These are phyloP conservation scores for Podaxis sp. DNA, from an alignment of 768 basidiomycete genomes.

Conservation along the genomic window DNA sequence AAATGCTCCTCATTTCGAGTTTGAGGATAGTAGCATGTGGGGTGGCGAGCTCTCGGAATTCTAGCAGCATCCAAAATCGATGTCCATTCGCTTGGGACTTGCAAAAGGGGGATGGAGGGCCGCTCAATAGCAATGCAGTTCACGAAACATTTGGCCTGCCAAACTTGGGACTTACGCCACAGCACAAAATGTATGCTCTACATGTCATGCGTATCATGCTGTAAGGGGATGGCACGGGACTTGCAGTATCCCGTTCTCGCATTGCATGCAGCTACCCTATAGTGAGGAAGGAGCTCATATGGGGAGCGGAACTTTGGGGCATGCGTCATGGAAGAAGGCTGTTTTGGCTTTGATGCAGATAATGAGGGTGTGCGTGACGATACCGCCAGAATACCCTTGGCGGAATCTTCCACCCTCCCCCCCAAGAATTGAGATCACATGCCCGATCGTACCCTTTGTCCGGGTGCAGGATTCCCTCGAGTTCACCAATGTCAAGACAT, in stretches of 20 bases:
- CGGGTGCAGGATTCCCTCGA: background rate
- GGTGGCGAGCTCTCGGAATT: background rate
- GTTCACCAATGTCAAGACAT: background rate
- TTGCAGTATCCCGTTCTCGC: background rate
- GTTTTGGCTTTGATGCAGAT: conserved; percentile 2
- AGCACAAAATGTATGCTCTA: background rate
- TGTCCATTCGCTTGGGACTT: background rate
- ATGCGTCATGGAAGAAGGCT: background rate
- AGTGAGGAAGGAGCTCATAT: background rate
- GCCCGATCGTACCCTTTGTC: background rate
- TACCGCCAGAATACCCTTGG: background rate
- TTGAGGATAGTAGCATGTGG: background rate
- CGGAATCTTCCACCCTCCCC: background rate
- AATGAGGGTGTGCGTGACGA: background rate
- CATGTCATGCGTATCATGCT: background rate
- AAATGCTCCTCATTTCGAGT: background rate
- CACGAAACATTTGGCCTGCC: background rate
- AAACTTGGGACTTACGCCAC: background rate
- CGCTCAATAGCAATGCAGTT: background rate
- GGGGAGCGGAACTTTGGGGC: background rate
- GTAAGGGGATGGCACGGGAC: background rate
- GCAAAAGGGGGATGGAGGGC: background rate
- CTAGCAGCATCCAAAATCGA: background rate
- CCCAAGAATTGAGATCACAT: background rate
- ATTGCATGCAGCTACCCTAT: background rate